Evolutionary conservation across 2,329 filamentous ascomycete species (phyloP).

Genomic region (Stachybotrys echinatus): DNA sequence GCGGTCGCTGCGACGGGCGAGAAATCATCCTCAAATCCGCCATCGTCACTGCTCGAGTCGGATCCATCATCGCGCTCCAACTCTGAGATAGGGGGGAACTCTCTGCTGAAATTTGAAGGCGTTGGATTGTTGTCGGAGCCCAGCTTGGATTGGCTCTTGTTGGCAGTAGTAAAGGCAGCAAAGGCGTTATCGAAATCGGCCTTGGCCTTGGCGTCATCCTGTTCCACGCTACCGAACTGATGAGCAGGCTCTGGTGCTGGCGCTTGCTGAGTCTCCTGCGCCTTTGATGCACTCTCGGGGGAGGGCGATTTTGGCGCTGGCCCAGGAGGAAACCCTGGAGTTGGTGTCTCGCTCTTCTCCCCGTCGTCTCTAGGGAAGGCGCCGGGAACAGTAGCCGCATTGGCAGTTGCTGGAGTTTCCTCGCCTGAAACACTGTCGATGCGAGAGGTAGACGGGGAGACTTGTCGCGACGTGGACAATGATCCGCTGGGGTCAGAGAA

Average conservation of each 20-base stretch:
- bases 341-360: constrained; percentile 22
- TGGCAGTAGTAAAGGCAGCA: constrained; percentile 61
- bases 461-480: constrained; percentile 70
- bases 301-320: constrained; percentile 7
- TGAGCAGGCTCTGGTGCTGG: constrained; percentile 27
- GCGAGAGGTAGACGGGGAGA: constrained; percentile 60
- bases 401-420: constrained; percentile 24
- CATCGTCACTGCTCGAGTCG: constrained; percentile 70
- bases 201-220: constrained; percentile 59
- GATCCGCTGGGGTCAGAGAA: constrained; percentile 64
- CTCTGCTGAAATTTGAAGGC: constrained; percentile 52
- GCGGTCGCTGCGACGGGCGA: constrained; percentile 53
- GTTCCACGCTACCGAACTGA: constrained; percentile 48
- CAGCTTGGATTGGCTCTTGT: constrained; percentile 36
- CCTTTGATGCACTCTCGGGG: constrained; percentile 13
- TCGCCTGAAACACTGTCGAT: constrained; percentile 27
- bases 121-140: constrained; percentile 40
- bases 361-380: constrained; percentile 24
- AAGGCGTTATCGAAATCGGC: constrained; percentile 84
- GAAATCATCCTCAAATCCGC: constrained; percentile 93
- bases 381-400: constrained; percentile 20
- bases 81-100: constrained; percentile 93
- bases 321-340: constrained; percentile 25
- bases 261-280: constrained; percentile 9
- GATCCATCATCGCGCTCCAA: constrained; percentile 78